Conservation (phyloP, 2,329 filamentous ascomycete genomes). For the Chrysoporthe deuterocubensis region DNA sequence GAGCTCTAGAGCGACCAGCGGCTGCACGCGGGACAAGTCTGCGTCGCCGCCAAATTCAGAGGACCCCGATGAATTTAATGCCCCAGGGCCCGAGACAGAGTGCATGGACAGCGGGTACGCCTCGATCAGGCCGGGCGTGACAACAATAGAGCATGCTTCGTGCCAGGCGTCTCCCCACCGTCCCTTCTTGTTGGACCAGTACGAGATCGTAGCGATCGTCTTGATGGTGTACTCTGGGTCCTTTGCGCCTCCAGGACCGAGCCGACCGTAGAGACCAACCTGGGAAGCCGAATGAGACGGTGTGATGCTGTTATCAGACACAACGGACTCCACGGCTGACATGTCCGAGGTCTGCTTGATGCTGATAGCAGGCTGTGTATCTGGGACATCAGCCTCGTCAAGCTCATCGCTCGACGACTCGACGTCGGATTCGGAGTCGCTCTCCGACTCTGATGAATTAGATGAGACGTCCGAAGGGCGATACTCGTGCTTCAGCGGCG, state of each 20-base stretch:
- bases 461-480: slow-evolving; percentile 76
- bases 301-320: slow-evolving; percentile 65
- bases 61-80: slow-evolving; percentile 40
- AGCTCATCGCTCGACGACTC: slow-evolving; percentile 59
- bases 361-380: slow-evolving; percentile 62
- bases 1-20: slow-evolving; percentile 75
- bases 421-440: slow-evolving; percentile 55
- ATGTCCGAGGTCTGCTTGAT: slow-evolving; percentile 48
- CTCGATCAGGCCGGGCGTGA: slow-evolving; percentile 63
- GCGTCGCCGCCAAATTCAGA: slow-evolving; percentile 37
- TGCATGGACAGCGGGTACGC: slow-evolving; percentile 51
- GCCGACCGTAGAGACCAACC: slow-evolving; percentile 44
- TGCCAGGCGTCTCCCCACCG: slow-evolving; percentile 62
- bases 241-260: slow-evolving; percentile 59
- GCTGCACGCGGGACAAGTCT: slow-evolving; percentile 41
- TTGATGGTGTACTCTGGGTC: slow-evolving; percentile 48
- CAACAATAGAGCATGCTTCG: slow-evolving; percentile 57
- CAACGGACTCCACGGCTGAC: slow-evolving; percentile 43
- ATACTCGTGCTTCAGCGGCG: slow-evolving; percentile 96
- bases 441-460: slow-evolving; percentile 62
- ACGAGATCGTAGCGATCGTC: slow-evolving; percentile 60
- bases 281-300: slow-evolving; percentile 86
- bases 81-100: slow-evolving; percentile 39
- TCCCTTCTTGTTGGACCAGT: slow-evolving; percentile 64
- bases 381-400: slow-evolving; percentile 63